Evolutionary conservation across 768 basidiomycete species (phyloP), one percentile per base, ranked within the genome.

Genomic region (Sistotremastrum niveocremeum): DNA sequence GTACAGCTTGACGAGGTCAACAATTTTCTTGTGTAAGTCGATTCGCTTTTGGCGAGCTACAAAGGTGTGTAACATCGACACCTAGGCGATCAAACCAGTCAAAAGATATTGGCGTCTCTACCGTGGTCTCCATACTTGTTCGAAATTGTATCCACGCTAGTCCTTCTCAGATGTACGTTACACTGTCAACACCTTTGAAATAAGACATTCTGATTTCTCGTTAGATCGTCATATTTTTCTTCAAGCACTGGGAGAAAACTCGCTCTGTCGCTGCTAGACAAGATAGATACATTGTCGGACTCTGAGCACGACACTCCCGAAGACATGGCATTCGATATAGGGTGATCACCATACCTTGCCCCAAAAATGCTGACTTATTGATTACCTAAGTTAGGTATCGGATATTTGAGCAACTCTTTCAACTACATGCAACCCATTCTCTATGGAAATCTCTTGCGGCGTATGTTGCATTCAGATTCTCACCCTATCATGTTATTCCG

Each of bases 311-410:
- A 71, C 7, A 76, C 67, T 35, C 76, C 81, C 41, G 77, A 70
- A 7, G 79, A 73, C 8, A 73, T 74, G 48, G 74, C 79, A 12
- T 93, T 90, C 56, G 78, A 87, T 49, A 68, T 86, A 39, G 84
- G 81, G 86, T 87, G 54, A 56, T 37, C 39, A 30, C 41, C 7
- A 33, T 39, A 8, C 0, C 10, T 29, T 46, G 41, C 31, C 37
- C 40, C 44, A 40, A 9, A 53, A 12, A 39, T 39, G 48, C 31
- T 39, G 30, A 44, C 52, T 31, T 51, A 8, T 41, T 12, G 34
- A 39, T 46, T 10, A 32, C 38, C 34, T 41, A 51, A 29, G 7
- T 31, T 51, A 84, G 84, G 40, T 86, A 83, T 57, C 68, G 69
- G 33, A 72, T 86, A 7, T 73, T 84, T 57, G 64, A 70, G n/a